Evolutionary conservation across 1,284 basidiomycete genomes (phyloP).

Genomic region (Ustilago hordei): DNA sequence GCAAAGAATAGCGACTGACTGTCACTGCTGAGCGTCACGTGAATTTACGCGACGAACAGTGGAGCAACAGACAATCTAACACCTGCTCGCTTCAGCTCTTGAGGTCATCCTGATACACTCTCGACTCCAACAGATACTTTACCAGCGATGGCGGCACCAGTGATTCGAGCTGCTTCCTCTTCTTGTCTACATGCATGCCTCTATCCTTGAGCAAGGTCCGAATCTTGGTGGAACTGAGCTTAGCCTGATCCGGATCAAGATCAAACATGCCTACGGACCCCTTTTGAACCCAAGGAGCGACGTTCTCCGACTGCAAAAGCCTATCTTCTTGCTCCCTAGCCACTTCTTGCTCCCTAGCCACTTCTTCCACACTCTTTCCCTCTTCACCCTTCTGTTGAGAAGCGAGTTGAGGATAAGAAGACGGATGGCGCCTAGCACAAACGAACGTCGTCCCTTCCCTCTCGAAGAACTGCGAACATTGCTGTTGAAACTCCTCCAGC

Average conservation of each 20-base stretch:
- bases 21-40: neutral
- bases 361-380: neutral
- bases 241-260: slow-evolving; percentile 34
- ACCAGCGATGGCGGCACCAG: slow-evolving; percentile 52
- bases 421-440: slow-evolving; percentile 48
- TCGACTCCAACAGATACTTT: slow-evolving; percentile 44
- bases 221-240: slow-evolving; percentile 56
- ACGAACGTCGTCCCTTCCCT: slow-evolving; percentile 76
- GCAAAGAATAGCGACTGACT: neutral
- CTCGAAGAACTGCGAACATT: slow-evolving; percentile 76
- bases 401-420: slow-evolving; percentile 30
- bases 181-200: slow-evolving; percentile 4
- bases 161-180: slow-evolving; percentile 9
- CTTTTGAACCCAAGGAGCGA: slow-evolving; percentile 40
- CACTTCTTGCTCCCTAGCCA: slow-evolving; percentile 17
- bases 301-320: slow-evolving; percentile 29
- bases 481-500: slow-evolving; percentile 73
- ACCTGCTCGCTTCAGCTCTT: neutral
- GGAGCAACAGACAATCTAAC: slow-evolving; percentile 18
- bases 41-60: slow-evolving; percentile 25
- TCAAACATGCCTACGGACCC: slow-evolving; percentile 48
- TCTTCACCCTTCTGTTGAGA: neutral
- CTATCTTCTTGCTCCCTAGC: slow-evolving; percentile 36
- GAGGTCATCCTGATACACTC: slow-evolving; percentile 32
- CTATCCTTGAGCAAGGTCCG: slow-evolving; percentile 25